phyloP scores from a whole-genome alignment of 805 yeast genomes.

The Komagataella mondaviorum region DNA sequence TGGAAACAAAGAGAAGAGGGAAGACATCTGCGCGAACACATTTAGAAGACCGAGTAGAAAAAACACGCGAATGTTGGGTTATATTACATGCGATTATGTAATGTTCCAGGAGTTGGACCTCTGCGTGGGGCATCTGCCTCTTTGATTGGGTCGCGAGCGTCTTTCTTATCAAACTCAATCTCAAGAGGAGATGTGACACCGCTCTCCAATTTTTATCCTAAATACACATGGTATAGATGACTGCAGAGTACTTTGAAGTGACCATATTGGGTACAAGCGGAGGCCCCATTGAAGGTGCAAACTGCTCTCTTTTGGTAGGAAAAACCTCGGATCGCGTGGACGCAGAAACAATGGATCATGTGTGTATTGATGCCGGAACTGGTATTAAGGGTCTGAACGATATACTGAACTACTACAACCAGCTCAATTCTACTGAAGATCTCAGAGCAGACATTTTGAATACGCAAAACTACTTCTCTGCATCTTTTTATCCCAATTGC shows the following conservation, averaged over 20 bases:
- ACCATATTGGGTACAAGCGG: slow-evolving; percentile 72
- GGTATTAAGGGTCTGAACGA: slow-evolving; percentile 47
- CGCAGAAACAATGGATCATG: slow-evolving; percentile 17
- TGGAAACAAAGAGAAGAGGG: neutral
- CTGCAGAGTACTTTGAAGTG: slow-evolving; percentile 29
- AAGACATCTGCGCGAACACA: neutral
- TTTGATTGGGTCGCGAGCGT: neutral
- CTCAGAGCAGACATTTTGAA: slow-evolving; percentile 7
- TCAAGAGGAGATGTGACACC: neutral
- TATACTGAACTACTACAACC: slow-evolving; percentile 8
- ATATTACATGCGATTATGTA: neutral
- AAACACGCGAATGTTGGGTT: neutral
- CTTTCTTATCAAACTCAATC: neutral
- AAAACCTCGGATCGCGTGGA: slow-evolving; percentile 23
- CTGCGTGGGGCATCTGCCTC: no score
- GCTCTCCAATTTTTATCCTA: neutral
- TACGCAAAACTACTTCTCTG: slow-evolving; percentile 19
- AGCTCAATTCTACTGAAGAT: neutral
- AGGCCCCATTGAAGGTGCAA: slow-evolving; percentile 66
- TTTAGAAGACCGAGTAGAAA: neutral
- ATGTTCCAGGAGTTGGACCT: no score
- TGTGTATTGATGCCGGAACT: slow-evolving; percentile 73
- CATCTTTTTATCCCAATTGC: slow-evolving; percentile 14
- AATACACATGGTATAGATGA: neutral
- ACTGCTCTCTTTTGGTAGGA: slow-evolving; percentile 57